phyloP scores from a whole-genome alignment of 2,329 filamentous ascomycete genomes.

The Ceratocystis cubensis region DNA sequence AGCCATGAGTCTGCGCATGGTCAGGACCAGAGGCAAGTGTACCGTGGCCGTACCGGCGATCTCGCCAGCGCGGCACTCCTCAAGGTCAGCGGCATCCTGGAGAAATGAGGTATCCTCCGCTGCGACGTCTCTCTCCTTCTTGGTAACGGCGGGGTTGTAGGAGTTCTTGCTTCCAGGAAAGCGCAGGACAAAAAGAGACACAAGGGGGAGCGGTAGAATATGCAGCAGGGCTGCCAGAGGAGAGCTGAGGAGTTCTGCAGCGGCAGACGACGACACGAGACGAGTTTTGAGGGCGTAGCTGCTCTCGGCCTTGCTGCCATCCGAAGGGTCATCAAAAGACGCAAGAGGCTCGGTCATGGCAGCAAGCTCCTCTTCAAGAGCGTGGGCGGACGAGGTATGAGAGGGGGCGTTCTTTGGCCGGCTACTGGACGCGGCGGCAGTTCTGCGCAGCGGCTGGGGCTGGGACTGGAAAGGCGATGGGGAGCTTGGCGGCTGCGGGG shows the following conservation, averaged over 20 bases:
- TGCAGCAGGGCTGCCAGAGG: constrained; percentile 11
- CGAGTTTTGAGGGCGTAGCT: not conserved
- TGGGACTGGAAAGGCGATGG: not conserved
- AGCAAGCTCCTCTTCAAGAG: not conserved
- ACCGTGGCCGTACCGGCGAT: not conserved
- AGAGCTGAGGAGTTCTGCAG: constrained; percentile 2
- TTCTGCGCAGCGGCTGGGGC: constrained; percentile 8
- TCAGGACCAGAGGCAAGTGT: constrained; percentile 16
- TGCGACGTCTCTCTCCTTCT: constrained; percentile 5
- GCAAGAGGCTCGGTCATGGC: constrained; percentile 10
- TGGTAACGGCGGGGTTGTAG: not conserved
- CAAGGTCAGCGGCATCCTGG: constrained; percentile 18
- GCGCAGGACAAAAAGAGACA: constrained; percentile 14
- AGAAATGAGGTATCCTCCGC: constrained; percentile 16
- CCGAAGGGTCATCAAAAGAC: constrained; percentile 12
- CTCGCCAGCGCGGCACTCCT: constrained; percentile 16
- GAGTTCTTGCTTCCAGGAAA: not conserved
- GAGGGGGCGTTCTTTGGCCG: not conserved
- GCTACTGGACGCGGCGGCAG: not conserved
- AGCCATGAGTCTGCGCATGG: constrained; percentile 19
- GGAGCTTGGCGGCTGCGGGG: constrained; percentile 13
- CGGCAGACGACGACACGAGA: constrained; percentile 1
- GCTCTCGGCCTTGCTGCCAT: not conserved
- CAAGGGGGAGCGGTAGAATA: constrained; percentile 14
- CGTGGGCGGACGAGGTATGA: not conserved